Evolutionary conservation across 768 basidiomycete species (phyloP).

Genomic region (Mycena haematopus): DNA sequence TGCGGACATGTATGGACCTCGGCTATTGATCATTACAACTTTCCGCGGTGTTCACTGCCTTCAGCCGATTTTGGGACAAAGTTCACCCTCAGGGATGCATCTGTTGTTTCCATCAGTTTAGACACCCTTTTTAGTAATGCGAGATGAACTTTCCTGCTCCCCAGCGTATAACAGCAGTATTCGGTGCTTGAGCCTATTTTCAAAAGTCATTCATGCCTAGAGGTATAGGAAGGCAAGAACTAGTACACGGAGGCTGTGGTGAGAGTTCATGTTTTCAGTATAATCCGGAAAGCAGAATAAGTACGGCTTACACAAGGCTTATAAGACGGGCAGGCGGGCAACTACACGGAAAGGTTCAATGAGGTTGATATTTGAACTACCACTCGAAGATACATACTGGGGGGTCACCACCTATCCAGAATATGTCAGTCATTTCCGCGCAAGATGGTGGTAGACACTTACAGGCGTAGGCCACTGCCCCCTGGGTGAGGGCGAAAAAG

Average conservation of each 20-base stretch:
- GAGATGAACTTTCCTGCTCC: background rate
- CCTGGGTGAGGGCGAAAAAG: background rate
- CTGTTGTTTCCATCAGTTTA: background rate
- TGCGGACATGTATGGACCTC: too few relatives aligned
- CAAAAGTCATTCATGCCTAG: background rate
- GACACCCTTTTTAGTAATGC: too few relatives aligned
- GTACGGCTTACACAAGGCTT: background rate
- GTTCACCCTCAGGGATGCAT: background rate
- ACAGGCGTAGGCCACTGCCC: background rate
- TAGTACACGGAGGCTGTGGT: background rate
- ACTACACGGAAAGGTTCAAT: background rate
- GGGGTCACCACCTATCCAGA: background rate
- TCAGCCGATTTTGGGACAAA: background rate
- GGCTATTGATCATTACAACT: too few relatives aligned
- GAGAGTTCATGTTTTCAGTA: background rate
- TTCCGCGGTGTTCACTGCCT: background rate
- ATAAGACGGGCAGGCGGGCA: background rate
- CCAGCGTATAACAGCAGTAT: background rate
- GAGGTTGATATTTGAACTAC: background rate
- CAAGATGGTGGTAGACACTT: background rate
- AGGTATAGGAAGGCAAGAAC: background rate
- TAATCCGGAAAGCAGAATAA: background rate
- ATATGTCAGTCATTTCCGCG: background rate
- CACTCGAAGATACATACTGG: background rate
- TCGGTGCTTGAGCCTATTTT: background rate